phyloP scores from a whole-genome alignment of 1,139 yeast genomes.

The Lodderomyces theae region DNA sequence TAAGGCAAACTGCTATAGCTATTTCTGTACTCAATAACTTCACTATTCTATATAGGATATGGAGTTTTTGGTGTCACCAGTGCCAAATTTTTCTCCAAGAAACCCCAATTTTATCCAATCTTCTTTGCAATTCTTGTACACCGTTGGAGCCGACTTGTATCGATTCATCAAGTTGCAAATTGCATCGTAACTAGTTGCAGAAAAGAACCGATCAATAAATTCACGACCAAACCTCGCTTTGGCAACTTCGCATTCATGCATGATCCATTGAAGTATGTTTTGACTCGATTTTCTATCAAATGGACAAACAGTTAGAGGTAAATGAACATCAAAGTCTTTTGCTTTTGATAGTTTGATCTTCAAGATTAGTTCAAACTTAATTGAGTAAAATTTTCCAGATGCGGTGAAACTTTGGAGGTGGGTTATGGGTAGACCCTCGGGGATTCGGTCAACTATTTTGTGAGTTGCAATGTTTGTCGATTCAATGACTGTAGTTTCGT shows the following conservation, averaged over 20 bases:
- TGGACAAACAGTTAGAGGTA: conserved; percentile 57
- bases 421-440: conserved; percentile 44
- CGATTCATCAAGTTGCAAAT: conserved; percentile 20
- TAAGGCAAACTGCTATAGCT: too few species aligned
- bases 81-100: conserved; percentile 31
- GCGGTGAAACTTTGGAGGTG: conserved; percentile 49
- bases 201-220: conserved; percentile 23
- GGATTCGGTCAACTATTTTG: conserved; percentile 22
- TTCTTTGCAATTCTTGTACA: conserved; percentile 28
- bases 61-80: conserved; percentile 16
- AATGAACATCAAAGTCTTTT: conserved; percentile 45
- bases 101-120: conserved; percentile 44
- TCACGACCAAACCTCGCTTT: conserved; percentile 34
- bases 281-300: conserved; percentile 46
- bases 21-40: too few species aligned
- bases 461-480: conserved; percentile 14
- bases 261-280: conserved; percentile 49
- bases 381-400: conserved; percentile 49
- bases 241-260: conserved; percentile 50
- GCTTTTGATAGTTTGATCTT: conserved; percentile 49
- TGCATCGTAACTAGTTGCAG: conserved; percentile 23
- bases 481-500: conserved; percentile 13
- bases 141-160: conserved; percentile 27
- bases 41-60: conserved; percentile 22
- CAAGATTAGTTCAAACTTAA: conserved; percentile 50